Conservation (phyloP, 139 green algal genomes). For the Astrephomene gubernaculifera region DNA sequence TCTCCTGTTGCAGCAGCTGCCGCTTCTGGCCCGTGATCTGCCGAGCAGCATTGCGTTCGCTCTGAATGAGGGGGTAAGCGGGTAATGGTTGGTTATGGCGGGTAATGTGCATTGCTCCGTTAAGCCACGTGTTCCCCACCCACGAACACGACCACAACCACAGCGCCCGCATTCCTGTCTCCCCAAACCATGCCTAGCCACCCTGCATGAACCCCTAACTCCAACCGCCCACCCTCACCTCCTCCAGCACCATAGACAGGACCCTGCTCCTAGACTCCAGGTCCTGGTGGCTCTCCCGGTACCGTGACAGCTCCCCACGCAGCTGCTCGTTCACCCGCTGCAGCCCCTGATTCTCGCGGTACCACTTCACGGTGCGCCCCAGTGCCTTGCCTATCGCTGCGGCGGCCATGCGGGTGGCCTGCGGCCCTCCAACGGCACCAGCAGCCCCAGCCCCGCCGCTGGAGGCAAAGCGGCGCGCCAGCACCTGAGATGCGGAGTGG, state of each 20-base stretch:
- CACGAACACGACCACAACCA: no score
- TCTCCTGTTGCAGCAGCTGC: background rate
- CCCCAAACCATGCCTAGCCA: no score
- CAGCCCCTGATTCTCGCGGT: constrained; percentile 32
- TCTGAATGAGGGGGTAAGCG: background rate
- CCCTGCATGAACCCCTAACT: no score
- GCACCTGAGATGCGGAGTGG: no score
- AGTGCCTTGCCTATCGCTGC: constrained; percentile 15
- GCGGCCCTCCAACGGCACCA: background rate
- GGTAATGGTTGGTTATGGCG: no score
- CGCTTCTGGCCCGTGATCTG: background rate
- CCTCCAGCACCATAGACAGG: constrained; percentile 1
- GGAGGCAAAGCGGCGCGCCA: no score
- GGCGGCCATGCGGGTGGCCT: no score
- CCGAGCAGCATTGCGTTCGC: background rate
- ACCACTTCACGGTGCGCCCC: constrained; percentile 6
- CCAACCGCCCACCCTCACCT: background rate
- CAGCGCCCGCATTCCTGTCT: no score
- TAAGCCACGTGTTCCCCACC: no score
- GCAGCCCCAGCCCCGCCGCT: background rate
- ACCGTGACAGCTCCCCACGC: background rate
- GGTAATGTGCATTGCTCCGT: no score
- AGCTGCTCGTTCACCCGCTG: constrained; percentile 30
- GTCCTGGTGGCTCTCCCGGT: constrained; percentile 3
- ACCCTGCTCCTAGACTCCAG: constrained; percentile 6